phyloP scores from a whole-genome alignment of 768 basidiomycete genomes.

The Sarcomyxa edulis region DNA sequence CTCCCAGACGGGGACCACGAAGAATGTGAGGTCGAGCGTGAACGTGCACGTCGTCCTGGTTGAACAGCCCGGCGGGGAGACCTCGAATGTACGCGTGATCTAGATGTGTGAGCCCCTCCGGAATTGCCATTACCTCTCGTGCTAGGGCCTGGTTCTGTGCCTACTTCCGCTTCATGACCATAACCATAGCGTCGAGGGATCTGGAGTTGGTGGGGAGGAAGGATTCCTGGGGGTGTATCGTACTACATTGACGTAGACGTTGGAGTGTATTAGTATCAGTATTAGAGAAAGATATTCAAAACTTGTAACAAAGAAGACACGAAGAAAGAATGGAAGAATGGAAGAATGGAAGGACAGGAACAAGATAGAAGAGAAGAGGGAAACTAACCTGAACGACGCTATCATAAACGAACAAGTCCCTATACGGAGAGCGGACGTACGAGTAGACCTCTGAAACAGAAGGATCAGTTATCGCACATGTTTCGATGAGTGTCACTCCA shows the following conservation, averaged over 20 bases:
- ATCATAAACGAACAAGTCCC: conserved; percentile 81
- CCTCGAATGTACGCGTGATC: conserved; percentile 21
- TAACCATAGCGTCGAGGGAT: too few relatives aligned
- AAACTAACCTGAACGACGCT: conserved; percentile 65
- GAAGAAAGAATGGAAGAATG: conserved; percentile 6
- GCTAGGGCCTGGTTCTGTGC: too few relatives aligned
- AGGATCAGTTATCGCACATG: conserved; percentile 1
- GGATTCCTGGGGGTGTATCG: conserved; percentile 40
- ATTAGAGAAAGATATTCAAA: too few relatives aligned
- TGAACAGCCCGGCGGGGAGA: conserved; percentile 5
- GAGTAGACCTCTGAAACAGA: conserved; percentile 83
- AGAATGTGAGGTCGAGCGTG: conserved; percentile 19
- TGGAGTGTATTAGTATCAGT: too few relatives aligned
- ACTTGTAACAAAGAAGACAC: background rate
- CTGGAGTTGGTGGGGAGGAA: conserved; percentile 18
- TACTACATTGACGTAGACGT: too few relatives aligned
- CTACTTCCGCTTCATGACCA: too few relatives aligned
- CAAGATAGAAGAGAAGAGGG: background rate
- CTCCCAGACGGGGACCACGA: conserved; percentile 33
- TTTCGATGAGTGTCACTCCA: too few relatives aligned
- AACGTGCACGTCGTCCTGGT: conserved; percentile 10
- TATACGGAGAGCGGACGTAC: conserved; percentile 85
- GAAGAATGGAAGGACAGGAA: conserved; percentile 5
- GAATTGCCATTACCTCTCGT: too few relatives aligned
- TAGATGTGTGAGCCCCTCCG: too few relatives aligned